These are phyloP conservation scores for Colletotrichum melonis DNA, from an alignment of 2,329 filamentous ascomycete genomes.

Conservation along the genomic window DNA sequence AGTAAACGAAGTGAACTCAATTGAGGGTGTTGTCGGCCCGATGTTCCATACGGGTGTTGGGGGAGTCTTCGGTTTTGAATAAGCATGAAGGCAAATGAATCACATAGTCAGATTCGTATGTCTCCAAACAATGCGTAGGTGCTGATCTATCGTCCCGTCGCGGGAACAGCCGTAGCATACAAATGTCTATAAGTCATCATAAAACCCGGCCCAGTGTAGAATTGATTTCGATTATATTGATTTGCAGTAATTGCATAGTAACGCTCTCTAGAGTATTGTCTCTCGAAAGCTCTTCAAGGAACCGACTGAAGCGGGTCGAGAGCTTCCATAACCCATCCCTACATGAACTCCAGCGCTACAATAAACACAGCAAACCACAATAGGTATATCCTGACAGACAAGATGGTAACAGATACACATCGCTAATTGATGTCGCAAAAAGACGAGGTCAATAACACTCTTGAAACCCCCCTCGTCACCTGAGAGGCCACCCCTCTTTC, in stretches of 20 bases:
- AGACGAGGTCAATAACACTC: too few relatives aligned
- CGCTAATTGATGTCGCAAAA: neutral
- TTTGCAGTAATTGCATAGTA: neutral
- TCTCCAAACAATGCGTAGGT: neutral
- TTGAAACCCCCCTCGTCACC: neutral
- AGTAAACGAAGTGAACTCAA: too few relatives aligned
- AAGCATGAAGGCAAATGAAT: too few relatives aligned
- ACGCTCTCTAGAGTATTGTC: neutral
- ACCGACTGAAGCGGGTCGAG: neutral
- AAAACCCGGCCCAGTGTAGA: neutral
- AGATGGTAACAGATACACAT: neutral
- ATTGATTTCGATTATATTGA: slow-evolving; percentile 1
- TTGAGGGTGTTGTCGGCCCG: too few relatives aligned
- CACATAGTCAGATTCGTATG: too few relatives aligned
- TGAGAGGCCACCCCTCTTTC: slow-evolving; percentile 27
- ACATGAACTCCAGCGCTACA: slow-evolving; percentile 28
- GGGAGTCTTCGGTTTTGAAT: too few relatives aligned
- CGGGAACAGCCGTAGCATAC: neutral
- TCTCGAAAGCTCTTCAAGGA: neutral
- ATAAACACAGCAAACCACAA: neutral
- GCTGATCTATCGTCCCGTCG: neutral
- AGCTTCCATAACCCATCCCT: neutral
- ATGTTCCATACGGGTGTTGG: too few relatives aligned
- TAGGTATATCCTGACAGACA: neutral
- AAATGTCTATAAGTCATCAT: neutral